These are phyloP conservation scores for Geranium rotundifolium DNA, from an alignment of 345 rosid genomes.

Conservation along the genomic window DNA sequence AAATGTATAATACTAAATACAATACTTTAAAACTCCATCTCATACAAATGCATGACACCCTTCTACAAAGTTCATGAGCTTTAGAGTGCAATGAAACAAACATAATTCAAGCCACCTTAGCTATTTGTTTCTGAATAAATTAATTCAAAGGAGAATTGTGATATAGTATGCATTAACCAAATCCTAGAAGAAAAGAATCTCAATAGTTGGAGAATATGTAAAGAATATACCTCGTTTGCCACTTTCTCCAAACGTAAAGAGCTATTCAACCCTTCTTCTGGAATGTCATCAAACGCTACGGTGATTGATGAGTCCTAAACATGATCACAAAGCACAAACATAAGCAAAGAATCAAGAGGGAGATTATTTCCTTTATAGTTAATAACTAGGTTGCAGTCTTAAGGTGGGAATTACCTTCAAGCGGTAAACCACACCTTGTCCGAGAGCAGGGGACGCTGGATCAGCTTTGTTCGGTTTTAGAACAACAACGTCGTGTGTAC, in stretches of 20 bases:
- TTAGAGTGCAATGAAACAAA: background rate
- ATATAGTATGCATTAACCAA: background rate
- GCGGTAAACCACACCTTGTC: constrained; percentile 91
- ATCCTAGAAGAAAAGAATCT: background rate
- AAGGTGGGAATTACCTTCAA: constrained; percentile 39
- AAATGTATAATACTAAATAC: background rate
- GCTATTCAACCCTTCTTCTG: constrained; percentile 76
- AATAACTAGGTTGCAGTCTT: background rate
- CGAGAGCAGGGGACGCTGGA: constrained; percentile 72
- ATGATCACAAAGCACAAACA: constrained; percentile 1
- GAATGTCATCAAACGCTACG: constrained; percentile 80
- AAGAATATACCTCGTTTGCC: constrained; percentile 65
- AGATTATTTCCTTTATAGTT: background rate
- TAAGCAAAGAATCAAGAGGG: constrained; percentile 3
- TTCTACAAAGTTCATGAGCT: background rate
- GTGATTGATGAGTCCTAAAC: constrained; percentile 73
- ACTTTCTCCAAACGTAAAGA: constrained; percentile 77
- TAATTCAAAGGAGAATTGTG: too few species aligned
- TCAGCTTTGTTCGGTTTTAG: constrained; percentile 81
- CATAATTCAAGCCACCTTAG: background rate
- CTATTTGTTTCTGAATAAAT: background rate
- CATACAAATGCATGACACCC: background rate
- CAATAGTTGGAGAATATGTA: background rate
- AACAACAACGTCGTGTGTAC: constrained; percentile 86
- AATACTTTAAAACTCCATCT: background rate